Evolutionary conservation across 2,329 filamentous ascomycete species (phyloP).

Genomic region (Epichloe glyceriae): DNA sequence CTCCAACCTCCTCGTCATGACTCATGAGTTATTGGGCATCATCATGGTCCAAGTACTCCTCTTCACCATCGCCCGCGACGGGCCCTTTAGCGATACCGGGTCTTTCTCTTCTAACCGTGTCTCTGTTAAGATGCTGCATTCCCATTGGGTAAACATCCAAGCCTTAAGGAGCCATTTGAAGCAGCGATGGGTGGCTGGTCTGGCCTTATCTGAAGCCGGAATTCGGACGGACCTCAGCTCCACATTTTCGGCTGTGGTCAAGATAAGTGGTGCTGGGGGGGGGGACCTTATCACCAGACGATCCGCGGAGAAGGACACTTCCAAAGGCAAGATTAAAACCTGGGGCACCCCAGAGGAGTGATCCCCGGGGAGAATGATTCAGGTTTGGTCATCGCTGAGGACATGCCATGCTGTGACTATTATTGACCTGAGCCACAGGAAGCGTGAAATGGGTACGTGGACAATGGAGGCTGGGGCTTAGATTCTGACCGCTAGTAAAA

Average conservation of each 20-base stretch:
- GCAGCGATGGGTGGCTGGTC: slow-evolving; percentile 1
- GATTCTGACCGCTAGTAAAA: too few relatives aligned
- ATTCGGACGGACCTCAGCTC: not conserved
- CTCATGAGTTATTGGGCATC: too few relatives aligned
- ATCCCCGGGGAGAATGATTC: not conserved
- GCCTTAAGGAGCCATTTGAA: not conserved
- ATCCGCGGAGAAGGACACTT: slow-evolving; percentile 4
- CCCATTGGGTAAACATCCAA: not conserved
- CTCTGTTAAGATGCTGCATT: not conserved
- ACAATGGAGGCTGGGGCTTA: not conserved
- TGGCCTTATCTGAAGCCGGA: slow-evolving; percentile 1
- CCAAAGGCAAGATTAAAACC: not conserved
- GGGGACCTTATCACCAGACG: not conserved
- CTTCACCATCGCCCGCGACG: not conserved
- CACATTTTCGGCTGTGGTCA: not conserved
- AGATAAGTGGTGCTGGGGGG: not conserved
- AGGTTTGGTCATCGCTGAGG: not conserved
- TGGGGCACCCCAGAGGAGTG: not conserved
- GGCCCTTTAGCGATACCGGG: not conserved
- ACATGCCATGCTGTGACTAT: not conserved
- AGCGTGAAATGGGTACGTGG: not conserved
- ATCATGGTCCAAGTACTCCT: too few relatives aligned
- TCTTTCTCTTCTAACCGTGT: not conserved
- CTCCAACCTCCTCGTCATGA: too few relatives aligned
- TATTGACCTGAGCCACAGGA: not conserved